Base-by-base conservation (phyloP, 345 rosid genomes). In the Rhodamnia argentea region DNA sequence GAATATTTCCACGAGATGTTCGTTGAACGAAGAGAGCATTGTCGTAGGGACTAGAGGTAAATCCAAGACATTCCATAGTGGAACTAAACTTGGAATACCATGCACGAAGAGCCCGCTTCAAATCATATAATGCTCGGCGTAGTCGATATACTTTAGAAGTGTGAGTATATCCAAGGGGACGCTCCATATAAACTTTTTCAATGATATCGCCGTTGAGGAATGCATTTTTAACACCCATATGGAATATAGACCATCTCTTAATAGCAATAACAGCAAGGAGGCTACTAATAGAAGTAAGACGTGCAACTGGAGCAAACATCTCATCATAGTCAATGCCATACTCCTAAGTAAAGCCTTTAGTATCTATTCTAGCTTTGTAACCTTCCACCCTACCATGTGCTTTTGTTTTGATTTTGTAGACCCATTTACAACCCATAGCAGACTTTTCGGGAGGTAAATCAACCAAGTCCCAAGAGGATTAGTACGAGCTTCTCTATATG, bases 261-360 rank as follows among this genome's bases (percentile, higher is more conserved):
- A 24, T 23, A 23, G 26, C 2, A 3, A 13, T 5, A 5, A 57
- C 2, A 3, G 5, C 13, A 10, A 57, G 60, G 22, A 24, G 60
- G 10, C 27, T 57, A 23, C 26, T 12, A 57, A 57, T 4, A 57
- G 2, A 57, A 2, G 0, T 57, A 57, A 23, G 60, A 23, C 13
- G 2, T 9, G 13, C 13, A 57, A 57, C 12, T 24, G 12, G 2
- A 4, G 1, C 13, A 24, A 57, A 57, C n/a, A 10, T 57, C 26
- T 55, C 26, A 8, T 22, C 26, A 56, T 22, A 57, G 6, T 23
- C 13, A 57, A 57, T 57, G 13, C 6, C 12, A 57, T 57, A 56
- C 5, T 57, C 0, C 0, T 0, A 5, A 57, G 27, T 57, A 4
- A 57, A 57, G 9, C 2, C 12, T 57, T 23, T 23, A 1, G 26